Conservation (phyloP, 441 rosid genomes). For the Pelargonium myrrhifolium region DNA sequence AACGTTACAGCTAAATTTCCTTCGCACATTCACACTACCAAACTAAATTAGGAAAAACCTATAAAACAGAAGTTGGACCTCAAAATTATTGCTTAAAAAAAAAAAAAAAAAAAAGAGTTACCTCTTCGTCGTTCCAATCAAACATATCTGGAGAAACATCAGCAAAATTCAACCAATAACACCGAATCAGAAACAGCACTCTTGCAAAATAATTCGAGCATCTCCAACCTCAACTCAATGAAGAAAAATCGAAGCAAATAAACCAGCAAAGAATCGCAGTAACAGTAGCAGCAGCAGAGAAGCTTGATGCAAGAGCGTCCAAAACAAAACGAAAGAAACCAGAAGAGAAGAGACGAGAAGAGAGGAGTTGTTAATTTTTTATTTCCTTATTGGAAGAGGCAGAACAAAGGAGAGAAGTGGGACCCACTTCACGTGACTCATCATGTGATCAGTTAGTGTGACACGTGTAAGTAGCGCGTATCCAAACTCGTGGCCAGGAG, state of each 20-base stretch:
- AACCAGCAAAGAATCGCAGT: neutral
- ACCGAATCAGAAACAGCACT: neutral
- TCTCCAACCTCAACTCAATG: neutral
- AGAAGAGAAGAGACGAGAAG: neutral
- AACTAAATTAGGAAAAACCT: too few relatives aligned
- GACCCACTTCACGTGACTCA: slow-evolving; percentile 2
- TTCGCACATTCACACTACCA: neutral
- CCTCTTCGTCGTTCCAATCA: slow-evolving; percentile 99
- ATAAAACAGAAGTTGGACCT: neutral
- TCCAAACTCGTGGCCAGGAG: neutral
- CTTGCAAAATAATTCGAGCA: neutral
- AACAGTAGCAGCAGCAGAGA: too few relatives aligned
- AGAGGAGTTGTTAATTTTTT: neutral
- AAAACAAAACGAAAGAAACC: neutral
- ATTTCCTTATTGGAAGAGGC: neutral
- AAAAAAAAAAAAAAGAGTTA: slow-evolving; percentile 16
- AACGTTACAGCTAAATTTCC: neutral
- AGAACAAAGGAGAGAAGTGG: neutral
- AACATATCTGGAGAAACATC: slow-evolving; percentile 55
- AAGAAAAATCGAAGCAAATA: neutral
- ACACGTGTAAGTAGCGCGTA: slow-evolving; percentile 1
- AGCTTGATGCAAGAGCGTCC: too few relatives aligned
- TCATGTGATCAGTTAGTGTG: neutral
- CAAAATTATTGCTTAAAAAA: neutral
- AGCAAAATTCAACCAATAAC: neutral